Evolutionary conservation across 345 rosid genomes (phyloP).

Genomic region (Combretum micranthum): DNA sequence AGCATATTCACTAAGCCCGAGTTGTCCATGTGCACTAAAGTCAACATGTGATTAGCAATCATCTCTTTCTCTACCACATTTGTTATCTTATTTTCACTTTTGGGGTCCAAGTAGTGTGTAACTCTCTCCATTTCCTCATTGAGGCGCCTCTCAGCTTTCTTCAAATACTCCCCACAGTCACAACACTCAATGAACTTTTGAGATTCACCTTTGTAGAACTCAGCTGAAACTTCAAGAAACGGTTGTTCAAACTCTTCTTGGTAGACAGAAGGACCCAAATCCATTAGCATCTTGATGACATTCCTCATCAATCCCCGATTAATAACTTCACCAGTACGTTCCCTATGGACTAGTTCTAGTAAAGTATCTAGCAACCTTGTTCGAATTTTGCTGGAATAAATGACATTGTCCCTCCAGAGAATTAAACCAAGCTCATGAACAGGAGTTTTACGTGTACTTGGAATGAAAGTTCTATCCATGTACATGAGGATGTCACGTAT

Average conservation of each 20-base stretch:
- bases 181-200: slow-evolving; percentile 85
- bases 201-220: slow-evolving; percentile 87
- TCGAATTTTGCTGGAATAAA: slow-evolving; percentile 69
- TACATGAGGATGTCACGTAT: slow-evolving; percentile 97
- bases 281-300: slow-evolving; percentile 89
- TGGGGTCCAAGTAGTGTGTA: slow-evolving; percentile 76
- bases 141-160: slow-evolving; percentile 86
- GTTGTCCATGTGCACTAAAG: slow-evolving; percentile 96
- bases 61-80: slow-evolving; percentile 96
- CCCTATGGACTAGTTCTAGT: slow-evolving; percentile 76
- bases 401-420: slow-evolving; percentile 85
- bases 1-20: slow-evolving; percentile 96
- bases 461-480: slow-evolving; percentile 93
- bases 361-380: slow-evolving; percentile 65
- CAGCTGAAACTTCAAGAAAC: slow-evolving; percentile 82
- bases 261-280: slow-evolving; percentile 84
- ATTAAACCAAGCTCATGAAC: slow-evolving; percentile 91
- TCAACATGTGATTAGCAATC: slow-evolving; percentile 96
- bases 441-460: slow-evolving; percentile 68
- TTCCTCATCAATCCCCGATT: slow-evolving; percentile 93
- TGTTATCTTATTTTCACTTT: slow-evolving; percentile 87
- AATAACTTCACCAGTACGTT: slow-evolving; percentile 86
- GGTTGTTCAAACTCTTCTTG: slow-evolving; percentile 97
- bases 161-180: slow-evolving; percentile 91
- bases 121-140: slow-evolving; percentile 98